Conservation (phyloP, 345 rosid genomes). For the Anastatica hierochuntica region DNA sequence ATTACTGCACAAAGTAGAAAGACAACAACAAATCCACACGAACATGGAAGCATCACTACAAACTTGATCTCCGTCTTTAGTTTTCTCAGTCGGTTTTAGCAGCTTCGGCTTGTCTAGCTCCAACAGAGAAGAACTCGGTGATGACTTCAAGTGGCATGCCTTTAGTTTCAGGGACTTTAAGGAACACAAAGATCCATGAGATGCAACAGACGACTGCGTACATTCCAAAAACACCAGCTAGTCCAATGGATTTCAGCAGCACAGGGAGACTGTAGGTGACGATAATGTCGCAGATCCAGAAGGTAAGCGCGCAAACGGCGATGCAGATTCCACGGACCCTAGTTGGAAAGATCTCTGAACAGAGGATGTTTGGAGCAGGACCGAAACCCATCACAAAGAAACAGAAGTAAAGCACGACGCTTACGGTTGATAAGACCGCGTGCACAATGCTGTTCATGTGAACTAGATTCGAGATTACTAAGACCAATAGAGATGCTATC, state of each 20-base stretch:
- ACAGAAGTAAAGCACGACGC: slow-evolving; percentile 71
- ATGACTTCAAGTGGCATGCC: slow-evolving; percentile 99
- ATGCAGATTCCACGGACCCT: slow-evolving; percentile 87
- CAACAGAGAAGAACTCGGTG: slow-evolving; percentile 75
- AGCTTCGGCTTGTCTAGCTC: slow-evolving; percentile 60
- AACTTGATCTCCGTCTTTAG: neutral
- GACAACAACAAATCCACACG: slow-evolving; percentile 23
- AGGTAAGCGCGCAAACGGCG: slow-evolving; percentile 75
- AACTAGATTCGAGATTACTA: slow-evolving; percentile 50
- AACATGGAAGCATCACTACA: slow-evolving; percentile 16
- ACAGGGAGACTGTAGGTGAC: slow-evolving; percentile 82
- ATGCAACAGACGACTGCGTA: slow-evolving; percentile 62
- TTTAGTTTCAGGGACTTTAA: slow-evolving; percentile 87
- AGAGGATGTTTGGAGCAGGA: slow-evolving; percentile 87
- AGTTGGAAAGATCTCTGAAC: slow-evolving; percentile 94
- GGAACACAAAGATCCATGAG: slow-evolving; percentile 60
- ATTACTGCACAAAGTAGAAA: slow-evolving; percentile 26
- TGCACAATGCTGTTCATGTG: slow-evolving; percentile 41
- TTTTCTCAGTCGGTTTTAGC: slow-evolving; percentile 37
- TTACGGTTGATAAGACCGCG: slow-evolving; percentile 58
- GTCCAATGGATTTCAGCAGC: slow-evolving; percentile 66
- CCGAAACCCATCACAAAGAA: slow-evolving; percentile 98
- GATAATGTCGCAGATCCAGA: slow-evolving; percentile 71
- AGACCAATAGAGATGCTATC: slow-evolving; percentile 46
- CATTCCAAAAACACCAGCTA: slow-evolving; percentile 77